These are phyloP conservation scores for Fraxinus platypoda DNA, from an alignment of 305 asterid genomes.

Conservation along the genomic window DNA sequence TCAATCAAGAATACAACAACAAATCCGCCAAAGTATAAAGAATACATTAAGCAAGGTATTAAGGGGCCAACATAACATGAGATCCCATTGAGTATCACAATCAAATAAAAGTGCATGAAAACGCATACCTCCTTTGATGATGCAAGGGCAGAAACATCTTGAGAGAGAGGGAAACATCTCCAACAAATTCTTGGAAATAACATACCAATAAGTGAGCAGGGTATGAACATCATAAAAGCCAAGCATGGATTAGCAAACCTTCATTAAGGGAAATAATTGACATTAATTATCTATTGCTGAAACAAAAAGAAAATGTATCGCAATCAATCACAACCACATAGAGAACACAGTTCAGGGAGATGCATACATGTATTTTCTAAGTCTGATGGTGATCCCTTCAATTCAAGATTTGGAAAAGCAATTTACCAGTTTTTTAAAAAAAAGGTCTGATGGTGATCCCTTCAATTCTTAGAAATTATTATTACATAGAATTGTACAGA, in stretches of 20 bases:
- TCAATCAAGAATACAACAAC: no score
- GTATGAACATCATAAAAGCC: conserved; percentile 33
- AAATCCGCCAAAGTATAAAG: no score
- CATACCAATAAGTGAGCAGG: conserved; percentile 84
- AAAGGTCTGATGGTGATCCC: no score
- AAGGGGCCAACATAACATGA: neutral
- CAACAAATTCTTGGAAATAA: conserved; percentile 68
- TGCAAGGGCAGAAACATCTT: conserved; percentile 44
- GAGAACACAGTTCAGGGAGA: neutral
- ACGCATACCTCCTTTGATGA: conserved; percentile 59
- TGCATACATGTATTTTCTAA: neutral
- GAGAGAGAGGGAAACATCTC: conserved; percentile 70
- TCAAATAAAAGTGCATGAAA: conserved; percentile 20
- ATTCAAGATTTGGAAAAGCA: neutral
- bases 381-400: neutral
- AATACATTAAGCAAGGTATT: no score
- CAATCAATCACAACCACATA: neutral
- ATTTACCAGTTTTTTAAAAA: neutral
- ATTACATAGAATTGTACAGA: neutral
- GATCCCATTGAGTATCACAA: neutral
- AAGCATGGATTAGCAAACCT: conserved; percentile 81
- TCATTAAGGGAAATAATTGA: conserved; percentile 19
- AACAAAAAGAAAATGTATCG: conserved; percentile 1
- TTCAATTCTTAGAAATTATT: no score
- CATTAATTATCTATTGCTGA: neutral